Conservation (phyloP, 1,284 basidiomycete species). For the Caloboletus firmus region DNA sequence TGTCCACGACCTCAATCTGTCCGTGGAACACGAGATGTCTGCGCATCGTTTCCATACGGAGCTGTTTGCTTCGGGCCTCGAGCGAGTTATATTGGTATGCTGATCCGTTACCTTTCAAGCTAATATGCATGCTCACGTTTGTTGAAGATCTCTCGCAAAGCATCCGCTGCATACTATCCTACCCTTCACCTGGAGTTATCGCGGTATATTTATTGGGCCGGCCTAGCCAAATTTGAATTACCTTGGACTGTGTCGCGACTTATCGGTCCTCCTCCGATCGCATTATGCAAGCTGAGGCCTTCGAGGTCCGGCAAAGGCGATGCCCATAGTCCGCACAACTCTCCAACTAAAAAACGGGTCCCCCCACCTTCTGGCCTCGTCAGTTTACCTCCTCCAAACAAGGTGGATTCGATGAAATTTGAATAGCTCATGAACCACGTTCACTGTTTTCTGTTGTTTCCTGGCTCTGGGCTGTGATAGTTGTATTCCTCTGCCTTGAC, state of each 20-base stretch:
- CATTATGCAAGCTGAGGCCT: conserved; percentile 44
- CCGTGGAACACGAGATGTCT: conserved; percentile 68
- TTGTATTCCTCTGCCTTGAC: conserved; percentile 10
- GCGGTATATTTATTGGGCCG: conserved; percentile 72
- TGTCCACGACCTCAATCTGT: conserved; percentile 61
- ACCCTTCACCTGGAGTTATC: conserved; percentile 89
- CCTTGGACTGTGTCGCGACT: conserved; percentile 74
- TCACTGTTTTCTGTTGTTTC: conserved; percentile 1
- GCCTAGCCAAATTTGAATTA: conserved; percentile 65
- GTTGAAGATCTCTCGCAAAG: conserved; percentile 83
- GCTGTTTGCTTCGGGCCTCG: conserved; percentile 84
- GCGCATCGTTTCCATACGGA: conserved; percentile 81
- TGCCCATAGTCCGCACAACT: conserved; percentile 16
- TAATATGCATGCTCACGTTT: conserved; percentile 6
- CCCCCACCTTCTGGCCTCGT: conserved; percentile 17
- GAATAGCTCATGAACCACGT: conserved; percentile 16
- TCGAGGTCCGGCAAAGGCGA: conserved; percentile 15
- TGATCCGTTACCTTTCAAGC: conserved; percentile 14
- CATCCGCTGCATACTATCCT: conserved; percentile 90
- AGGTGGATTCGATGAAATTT: conserved; percentile 29
- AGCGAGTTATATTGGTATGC: conserved; percentile 72
- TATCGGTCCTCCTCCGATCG: conserved; percentile 65
- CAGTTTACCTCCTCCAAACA: conserved; percentile 26
- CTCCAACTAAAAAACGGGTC: conserved; percentile 27
- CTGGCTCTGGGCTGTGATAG: conserved; percentile 5